Conservation (phyloP, 495 filamentous ascomycete species). For the Hypoxylon perforatum region DNA sequence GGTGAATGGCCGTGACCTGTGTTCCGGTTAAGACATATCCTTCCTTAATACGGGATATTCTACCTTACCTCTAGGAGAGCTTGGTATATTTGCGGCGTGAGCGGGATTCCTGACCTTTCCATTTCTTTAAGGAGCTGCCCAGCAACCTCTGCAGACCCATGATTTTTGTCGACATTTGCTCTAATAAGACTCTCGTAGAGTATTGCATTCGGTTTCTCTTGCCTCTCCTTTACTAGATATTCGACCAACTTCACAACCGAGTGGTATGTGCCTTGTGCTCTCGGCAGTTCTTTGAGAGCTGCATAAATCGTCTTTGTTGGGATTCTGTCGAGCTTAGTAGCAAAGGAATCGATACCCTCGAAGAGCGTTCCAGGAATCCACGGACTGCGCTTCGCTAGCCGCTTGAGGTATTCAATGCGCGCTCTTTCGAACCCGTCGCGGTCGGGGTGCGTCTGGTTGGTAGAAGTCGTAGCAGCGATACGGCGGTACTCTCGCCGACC, state of each 20-base stretch:
- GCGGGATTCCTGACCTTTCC: constrained; percentile 65
- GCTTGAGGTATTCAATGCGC: constrained; percentile 36
- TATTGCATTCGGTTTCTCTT: constrained; percentile 69
- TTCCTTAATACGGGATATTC: neutral
- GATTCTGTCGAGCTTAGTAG: constrained; percentile 34
- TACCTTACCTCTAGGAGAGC: constrained; percentile 72
- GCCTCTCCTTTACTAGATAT: constrained; percentile 69
- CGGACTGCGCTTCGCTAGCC: constrained; percentile 40
- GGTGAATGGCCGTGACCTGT: constrained; percentile 82
- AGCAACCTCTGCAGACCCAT: constrained; percentile 73
- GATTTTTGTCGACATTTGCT: constrained; percentile 69
- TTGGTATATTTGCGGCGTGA: constrained; percentile 75
- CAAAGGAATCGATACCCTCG: constrained; percentile 15
- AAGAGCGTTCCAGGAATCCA: constrained; percentile 40
- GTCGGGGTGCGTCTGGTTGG: neutral
- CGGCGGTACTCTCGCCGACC: constrained; percentile 27
- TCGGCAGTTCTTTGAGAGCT: constrained; percentile 52
- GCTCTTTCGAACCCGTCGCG: constrained; percentile 13
- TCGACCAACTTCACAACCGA: constrained; percentile 58
- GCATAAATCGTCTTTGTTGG: constrained; percentile 59
- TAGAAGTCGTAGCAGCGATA: neutral
- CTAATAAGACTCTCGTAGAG: constrained; percentile 80
- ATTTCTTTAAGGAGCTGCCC: constrained; percentile 75
- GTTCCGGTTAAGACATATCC: constrained; percentile 11
- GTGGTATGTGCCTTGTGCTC: constrained; percentile 36